A percentile compares a stretch with the other conserved stretches of the same genome.
Conservation (phyloP, 1,284 basidiomycete species). For the Papiliotrema nemorosa region DNA sequence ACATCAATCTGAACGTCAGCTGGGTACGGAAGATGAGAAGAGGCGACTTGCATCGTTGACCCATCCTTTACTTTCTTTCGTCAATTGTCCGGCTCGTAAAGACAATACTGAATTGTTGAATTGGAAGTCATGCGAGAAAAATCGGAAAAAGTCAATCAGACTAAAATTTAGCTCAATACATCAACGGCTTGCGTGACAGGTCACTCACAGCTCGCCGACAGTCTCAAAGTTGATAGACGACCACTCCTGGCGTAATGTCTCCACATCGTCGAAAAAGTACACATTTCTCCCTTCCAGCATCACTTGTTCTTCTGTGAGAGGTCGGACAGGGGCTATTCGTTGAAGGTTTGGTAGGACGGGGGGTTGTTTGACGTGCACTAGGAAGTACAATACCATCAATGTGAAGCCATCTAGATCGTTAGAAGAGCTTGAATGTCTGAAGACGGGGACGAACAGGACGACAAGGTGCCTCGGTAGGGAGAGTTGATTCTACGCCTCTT, state of each 20-base stretch:
- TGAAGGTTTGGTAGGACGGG: conserved; percentile 88
- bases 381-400: conserved; percentile 93
- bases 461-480: conserved; percentile 92
- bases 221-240: conserved; percentile 87
- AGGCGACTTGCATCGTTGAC: conserved; percentile 69
- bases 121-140: conserved; percentile 87
- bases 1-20: conserved; percentile 53
- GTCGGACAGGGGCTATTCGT: conserved; percentile 78
- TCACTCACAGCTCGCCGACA: conserved; percentile 80
- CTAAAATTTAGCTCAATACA: conserved; percentile 48
- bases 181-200: not conserved
- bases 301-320: conserved; percentile 80
- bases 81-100: conserved; percentile 80
- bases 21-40: conserved; percentile 34
- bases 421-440: not conserved
- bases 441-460: conserved; percentile 59
- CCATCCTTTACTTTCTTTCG: conserved; percentile 92
- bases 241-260: conserved; percentile 82
- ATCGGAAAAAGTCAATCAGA: conserved; percentile 96
- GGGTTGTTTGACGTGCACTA: conserved; percentile 93
- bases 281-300: conserved; percentile 81
- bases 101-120: conserved; percentile 91
- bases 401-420: conserved; percentile 73
- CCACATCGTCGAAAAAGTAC: conserved; percentile 98
- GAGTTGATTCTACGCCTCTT: conserved; percentile 98